These are phyloP conservation scores for Populus pruinosa DNA, from an alignment of 345 rosid species.

Conservation along the genomic window DNA sequence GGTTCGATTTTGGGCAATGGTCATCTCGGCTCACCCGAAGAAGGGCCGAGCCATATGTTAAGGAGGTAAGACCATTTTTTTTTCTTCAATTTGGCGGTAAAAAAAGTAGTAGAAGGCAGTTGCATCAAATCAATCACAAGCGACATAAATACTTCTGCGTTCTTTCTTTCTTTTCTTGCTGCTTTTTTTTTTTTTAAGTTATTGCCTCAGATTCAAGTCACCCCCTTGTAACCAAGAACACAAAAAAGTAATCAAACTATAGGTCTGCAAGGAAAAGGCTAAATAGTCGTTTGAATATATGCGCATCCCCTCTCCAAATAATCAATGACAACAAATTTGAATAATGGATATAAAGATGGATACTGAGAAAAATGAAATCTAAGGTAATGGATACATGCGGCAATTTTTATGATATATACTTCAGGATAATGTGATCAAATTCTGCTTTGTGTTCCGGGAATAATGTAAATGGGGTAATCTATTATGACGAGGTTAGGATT, in stretches of 20 bases:
- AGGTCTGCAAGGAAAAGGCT: background rate
- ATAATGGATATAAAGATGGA: background rate
- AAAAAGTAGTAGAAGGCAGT: background rate
- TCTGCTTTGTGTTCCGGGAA: background rate
- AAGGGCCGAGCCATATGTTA: constrained; percentile 3
- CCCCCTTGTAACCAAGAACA: background rate
- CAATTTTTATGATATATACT: background rate
- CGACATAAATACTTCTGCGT: background rate
- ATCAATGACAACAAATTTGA: background rate
- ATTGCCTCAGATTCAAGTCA: background rate
- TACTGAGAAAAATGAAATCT: background rate
- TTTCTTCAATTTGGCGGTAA: background rate
- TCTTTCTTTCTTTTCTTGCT: background rate
- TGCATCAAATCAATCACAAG: background rate
- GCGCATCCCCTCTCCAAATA: background rate
- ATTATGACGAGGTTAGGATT: background rate
- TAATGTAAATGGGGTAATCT: background rate
- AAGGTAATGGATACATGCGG: background rate
- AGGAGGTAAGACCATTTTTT: constrained; percentile 16
- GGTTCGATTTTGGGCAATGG: constrained; percentile 12
- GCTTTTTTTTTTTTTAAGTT: too few species aligned
- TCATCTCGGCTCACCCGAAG: constrained; percentile 24
- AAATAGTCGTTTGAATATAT: background rate
- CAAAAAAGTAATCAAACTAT: background rate
- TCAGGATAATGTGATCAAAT: background rate